Evolutionary conservation across 164 flowering plant species (phyloP).

Genomic region (Macadamia integrifolia): DNA sequence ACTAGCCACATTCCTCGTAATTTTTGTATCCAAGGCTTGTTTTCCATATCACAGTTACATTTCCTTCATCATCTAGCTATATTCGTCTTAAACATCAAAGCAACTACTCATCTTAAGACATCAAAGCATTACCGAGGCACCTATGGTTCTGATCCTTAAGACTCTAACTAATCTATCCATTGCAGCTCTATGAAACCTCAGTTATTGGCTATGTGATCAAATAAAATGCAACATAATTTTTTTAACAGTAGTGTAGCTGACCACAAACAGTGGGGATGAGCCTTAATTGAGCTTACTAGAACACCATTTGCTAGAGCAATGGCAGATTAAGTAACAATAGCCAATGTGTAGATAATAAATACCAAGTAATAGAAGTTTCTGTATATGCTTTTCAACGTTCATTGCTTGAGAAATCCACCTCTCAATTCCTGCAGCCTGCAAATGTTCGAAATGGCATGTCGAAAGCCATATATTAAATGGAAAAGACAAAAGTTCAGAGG

Average conservation of each 20-base stretch:
- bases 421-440: constrained; percentile 92
- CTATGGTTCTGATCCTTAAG: too few relatives aligned
- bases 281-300: too few relatives aligned
- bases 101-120: too few relatives aligned
- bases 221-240: background rate
- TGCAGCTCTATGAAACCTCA: background rate
- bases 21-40: too few relatives aligned
- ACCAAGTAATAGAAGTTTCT: constrained; percentile 92
- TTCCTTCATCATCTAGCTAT: too few relatives aligned
- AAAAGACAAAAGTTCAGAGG: background rate
- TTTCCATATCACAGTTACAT: too few relatives aligned
- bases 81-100: background rate
- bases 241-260: too few relatives aligned
- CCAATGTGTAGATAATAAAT: constrained; percentile 4
- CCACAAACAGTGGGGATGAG: background rate
- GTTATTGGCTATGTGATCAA: background rate
- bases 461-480: background rate
- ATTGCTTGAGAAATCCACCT: constrained; percentile 91
- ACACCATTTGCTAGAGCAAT: background rate
- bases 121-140: too few relatives aligned
- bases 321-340: background rate
- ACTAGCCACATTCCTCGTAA: too few relatives aligned
- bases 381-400: constrained; percentile 91
- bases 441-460: background rate
- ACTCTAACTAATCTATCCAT: background rate